Evolutionary conservation across 345 rosid species (phyloP), one percentile per base, ranked within the genome.

Genomic region (Citrus glauca): DNA sequence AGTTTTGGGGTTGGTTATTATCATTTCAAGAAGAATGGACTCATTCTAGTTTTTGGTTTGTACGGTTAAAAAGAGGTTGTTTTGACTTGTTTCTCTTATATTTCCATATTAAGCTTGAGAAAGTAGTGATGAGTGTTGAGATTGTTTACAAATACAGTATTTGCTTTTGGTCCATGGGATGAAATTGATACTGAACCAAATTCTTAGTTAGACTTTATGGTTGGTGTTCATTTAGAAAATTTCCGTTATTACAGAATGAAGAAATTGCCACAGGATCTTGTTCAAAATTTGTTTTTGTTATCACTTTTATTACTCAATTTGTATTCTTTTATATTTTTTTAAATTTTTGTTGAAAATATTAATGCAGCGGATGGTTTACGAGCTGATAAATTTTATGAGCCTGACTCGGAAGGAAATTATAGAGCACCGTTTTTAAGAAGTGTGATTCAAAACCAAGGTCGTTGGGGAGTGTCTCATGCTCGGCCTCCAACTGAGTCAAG

Each of bases 391-490:
- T 95, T 95, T 81, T 95, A 78, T 78, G 99, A 95, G 92, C 96
- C 96, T 8, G 99, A 93, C 84, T 83, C 53, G 0, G 86, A 88
- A 32, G 94, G 97, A 64, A 82, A 81, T 30, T 88, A 85, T 68
- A 90, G 99, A 88, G 98, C 98, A 60, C 99, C 98, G 9, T 95
- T 95, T 87, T 77, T 92, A 82, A 91, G 98, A 77, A 90, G 85
- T 86, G 75, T 93, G 45, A 92, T 95, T 9, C 88, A 90, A 80
- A 86, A 82, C 64, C 89, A 84, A 72, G 99, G 99, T 32, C 89
- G 96, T 38, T 95, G 99, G 99, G 99, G 97, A 73, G 98, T 95
- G 20, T 95, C 99, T 71, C 99, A 95, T 85, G 99, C 99, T 85
- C 93, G 98, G 24, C 99, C 99, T 71, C 99, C 99, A 2, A 93